phyloP scores from a whole-genome alignment of 208 protist genomes.

The Tritrichomonas musculus region DNA sequence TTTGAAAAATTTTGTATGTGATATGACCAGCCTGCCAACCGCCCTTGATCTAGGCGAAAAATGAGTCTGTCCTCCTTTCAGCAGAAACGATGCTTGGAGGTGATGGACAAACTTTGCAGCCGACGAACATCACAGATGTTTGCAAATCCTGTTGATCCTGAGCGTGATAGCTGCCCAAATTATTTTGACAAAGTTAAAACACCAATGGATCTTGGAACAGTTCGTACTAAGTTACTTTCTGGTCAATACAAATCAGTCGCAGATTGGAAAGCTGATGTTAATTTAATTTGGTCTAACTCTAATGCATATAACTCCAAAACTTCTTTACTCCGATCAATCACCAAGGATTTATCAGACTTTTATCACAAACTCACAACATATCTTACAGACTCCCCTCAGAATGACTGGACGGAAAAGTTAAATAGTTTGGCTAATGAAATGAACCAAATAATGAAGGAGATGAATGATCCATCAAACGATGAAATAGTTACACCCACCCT shows the following conservation, averaged over 20 bases:
- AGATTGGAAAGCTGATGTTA: not conserved
- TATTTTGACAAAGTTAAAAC: not conserved
- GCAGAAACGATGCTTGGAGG: no score
- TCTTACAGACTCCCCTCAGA: not conserved
- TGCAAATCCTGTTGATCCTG: not conserved
- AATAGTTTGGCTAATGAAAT: not conserved
- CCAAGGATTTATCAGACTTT: not conserved
- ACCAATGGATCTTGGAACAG: not conserved
- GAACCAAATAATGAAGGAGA: no score
- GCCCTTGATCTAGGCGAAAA: no score
- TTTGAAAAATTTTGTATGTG: no score
- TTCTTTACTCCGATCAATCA: not conserved
- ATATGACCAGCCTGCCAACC: no score
- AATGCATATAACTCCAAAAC: not conserved
- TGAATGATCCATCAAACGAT: no score
- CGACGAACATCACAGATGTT: not conserved
- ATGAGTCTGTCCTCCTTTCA: no score
- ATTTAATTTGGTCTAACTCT: not conserved
- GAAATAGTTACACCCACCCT: no score
- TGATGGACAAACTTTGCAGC: not conserved
- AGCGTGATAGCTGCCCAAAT: constrained; percentile 25
- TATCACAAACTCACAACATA: not conserved
- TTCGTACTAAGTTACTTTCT: not conserved
- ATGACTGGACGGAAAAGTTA: not conserved
- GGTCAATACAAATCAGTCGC: not conserved